Evolutionary conservation across 139 green algal species (phyloP), one percentile per base, ranked within the genome.

Genomic region (Closterium sp.): DNA sequence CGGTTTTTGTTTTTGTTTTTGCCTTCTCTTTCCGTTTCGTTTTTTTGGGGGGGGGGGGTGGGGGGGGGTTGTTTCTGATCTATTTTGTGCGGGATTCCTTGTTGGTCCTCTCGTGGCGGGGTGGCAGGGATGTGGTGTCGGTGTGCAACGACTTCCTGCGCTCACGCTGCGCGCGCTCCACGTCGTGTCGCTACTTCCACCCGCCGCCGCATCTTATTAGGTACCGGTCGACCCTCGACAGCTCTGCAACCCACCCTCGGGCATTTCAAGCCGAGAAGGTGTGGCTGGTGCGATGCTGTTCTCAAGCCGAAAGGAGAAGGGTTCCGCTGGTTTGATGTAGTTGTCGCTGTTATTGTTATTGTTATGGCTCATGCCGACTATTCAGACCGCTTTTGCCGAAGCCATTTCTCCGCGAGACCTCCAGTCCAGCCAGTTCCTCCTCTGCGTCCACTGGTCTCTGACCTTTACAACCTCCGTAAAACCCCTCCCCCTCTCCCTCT

Each of bases 71-170:
- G n/a, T n/a, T n/a, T 87, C 33, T 69, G 7, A 19, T 87, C 33
- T 69, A 1, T 0, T 35, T 35, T 87, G n/a, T n/a, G n/a, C n/a
- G n/a, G n/a, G n/a, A n/a, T n/a, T n/a, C n/a, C n/a, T n/a, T n/a
- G n/a, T n/a, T n/a, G n/a, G n/a, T n/a, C n/a, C n/a, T n/a, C 33
- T 16, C 25, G 33, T 12, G 16, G 84, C 64, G n/a, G 55, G n/a
- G 55, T 34, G 30, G 87, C 87, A 90, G 34, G 33, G 89, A 92
- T 6, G 28, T 90, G 81, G 89, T 92, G 16, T 36, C 64, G 0
- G 89, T 92, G 33, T 92, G 89, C 84, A 91, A 91, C 84, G 89
- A 92, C 85, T 92, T 36, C 32, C 34, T 92, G 89, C 32, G 89
- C 21, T 35, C 33, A 23, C 84, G 89, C 19, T 92, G 89, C 28